A percentile compares a stretch with the other conserved stretches of the same genome.
phyloP scores from a whole-genome alignment of 2,329 filamentous ascomycete genomes.

The Aspergillus ruber region DNA sequence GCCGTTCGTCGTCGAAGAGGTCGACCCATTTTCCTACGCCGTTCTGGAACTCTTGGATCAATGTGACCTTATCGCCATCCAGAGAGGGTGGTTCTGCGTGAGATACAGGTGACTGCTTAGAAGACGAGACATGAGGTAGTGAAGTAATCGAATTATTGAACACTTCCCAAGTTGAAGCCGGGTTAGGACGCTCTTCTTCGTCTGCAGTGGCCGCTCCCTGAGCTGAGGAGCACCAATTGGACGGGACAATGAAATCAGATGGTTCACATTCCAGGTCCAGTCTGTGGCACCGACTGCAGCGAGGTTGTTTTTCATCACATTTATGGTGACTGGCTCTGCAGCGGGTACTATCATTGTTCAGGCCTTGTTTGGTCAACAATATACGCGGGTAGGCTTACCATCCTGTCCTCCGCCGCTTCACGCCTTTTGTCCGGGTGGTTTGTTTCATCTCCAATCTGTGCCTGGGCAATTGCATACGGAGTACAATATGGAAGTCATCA shows the following conservation, averaged over 20 bases:
- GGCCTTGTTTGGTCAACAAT: too few species aligned
- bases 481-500: too few species aligned
- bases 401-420: not conserved
- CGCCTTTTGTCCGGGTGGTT: too few species aligned
- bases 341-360: not conserved
- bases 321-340: not conserved
- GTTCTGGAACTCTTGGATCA: not conserved
- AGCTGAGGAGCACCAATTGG: not conserved
- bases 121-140: not conserved
- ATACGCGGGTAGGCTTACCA: too few species aligned
- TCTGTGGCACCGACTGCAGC: not conserved
- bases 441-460: too few species aligned
- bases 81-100: not conserved
- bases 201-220: not conserved
- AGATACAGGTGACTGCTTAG: not conserved
- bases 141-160: not conserved
- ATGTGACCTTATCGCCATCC: not conserved
- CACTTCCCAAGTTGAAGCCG: not conserved
- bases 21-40: not conserved
- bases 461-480: too few species aligned
- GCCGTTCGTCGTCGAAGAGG: not conserved
- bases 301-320: not conserved
- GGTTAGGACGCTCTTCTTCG: not conserved
- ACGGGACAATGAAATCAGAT: not conserved
- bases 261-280: not conserved